Conservation (phyloP, 1,139 yeast genomes). For the Lipomyces yarrowii region DNA sequence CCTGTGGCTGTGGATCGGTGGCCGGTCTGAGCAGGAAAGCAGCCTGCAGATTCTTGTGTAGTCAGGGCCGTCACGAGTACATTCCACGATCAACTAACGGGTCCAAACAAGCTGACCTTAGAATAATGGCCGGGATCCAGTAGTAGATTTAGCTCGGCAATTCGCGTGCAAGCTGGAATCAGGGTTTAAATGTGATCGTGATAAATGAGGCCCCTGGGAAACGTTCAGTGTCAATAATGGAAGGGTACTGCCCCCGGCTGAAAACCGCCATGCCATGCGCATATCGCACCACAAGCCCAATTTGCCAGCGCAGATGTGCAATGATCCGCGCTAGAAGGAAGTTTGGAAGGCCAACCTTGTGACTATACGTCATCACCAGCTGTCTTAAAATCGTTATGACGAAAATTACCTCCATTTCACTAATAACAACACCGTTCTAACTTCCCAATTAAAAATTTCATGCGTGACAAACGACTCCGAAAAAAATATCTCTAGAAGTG, state of each 20-base stretch:
- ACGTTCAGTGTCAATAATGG: too few relatives aligned
- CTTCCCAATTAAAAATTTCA: not conserved
- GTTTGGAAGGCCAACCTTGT: not conserved
- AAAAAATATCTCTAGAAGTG: not conserved
- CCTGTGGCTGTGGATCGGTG: not conserved
- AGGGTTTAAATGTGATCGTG: not conserved
- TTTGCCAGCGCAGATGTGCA: not conserved
- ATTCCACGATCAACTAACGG: not conserved
- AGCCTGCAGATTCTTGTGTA: not conserved
- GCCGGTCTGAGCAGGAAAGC: not conserved
- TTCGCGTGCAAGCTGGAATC: not conserved
- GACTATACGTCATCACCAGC: not conserved
- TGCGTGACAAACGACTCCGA: not conserved
- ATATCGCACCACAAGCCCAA: not conserved
- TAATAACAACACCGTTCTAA: not conserved
- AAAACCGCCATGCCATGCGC: not conserved
- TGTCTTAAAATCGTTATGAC: not conserved
- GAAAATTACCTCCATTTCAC: not conserved
- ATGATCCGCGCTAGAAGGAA: not conserved
- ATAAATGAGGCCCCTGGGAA: too few relatives aligned
- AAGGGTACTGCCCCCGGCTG: too few relatives aligned
- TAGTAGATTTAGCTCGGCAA: not conserved
- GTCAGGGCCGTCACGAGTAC: not conserved
- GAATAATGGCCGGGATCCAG: not conserved
- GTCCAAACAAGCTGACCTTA: not conserved